phyloP scores from a whole-genome alignment of 2,329 filamentous ascomycete genomes.

The Ophiostoma piceae region DNA sequence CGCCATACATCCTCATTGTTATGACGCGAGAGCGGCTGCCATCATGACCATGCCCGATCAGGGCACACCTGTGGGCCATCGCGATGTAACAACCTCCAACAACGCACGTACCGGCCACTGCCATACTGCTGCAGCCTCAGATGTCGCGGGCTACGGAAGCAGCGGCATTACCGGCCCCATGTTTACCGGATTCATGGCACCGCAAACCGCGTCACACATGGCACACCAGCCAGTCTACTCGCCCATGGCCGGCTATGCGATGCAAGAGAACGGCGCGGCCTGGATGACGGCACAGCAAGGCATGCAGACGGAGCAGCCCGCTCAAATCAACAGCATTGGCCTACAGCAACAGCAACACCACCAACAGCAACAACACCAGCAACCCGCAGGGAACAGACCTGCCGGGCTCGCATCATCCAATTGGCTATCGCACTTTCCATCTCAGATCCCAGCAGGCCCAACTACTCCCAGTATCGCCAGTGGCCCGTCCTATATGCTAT shows the following conservation, averaged over 20 bases:
- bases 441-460: not conserved
- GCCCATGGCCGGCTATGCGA: constrained; percentile 9
- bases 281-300: not conserved
- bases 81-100: constrained; percentile 6
- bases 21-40: constrained; percentile 4
- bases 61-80: constrained; percentile 10
- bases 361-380: not conserved
- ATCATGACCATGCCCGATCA: constrained; percentile 14
- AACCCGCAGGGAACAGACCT: not conserved
- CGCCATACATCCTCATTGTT: not conserved
- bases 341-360: not conserved
- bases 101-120: not conserved
- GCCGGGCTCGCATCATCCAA: not conserved
- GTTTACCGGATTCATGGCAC: not conserved
- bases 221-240: not conserved
- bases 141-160: not conserved
- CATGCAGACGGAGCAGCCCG: not conserved
- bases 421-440: not conserved
- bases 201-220: not conserved
- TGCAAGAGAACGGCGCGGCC: not conserved
- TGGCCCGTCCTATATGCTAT: not conserved
- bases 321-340: not conserved
- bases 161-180: not conserved
- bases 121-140: not conserved
- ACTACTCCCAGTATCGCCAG: not conserved